Percentiles rank a stretch among this genome's conserved stretches.
phyloP scores from a whole-genome alignment of 306 rosid species.

The Rosa persica region DNA sequence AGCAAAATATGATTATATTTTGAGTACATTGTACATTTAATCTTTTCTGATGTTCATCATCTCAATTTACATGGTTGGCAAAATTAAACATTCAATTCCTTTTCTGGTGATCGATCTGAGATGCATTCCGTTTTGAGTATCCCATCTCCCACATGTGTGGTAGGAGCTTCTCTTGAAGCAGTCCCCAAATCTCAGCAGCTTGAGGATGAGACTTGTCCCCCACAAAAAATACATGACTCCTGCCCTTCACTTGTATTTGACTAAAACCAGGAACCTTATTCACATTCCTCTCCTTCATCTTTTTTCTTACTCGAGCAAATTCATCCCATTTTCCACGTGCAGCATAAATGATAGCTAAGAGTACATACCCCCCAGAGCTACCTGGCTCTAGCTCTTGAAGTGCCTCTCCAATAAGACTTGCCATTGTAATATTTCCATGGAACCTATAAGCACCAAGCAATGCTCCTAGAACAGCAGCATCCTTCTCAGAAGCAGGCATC shows the following conservation, averaged over 20 bases:
- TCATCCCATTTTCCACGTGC: slow-evolving; percentile 44
- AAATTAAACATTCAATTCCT: neutral
- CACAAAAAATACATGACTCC: slow-evolving; percentile 36
- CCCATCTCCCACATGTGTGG: slow-evolving; percentile 44
- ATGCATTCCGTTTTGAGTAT: neutral
- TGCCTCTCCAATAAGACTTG: slow-evolving; percentile 34
- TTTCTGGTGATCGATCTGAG: neutral
- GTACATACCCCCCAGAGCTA: slow-evolving; percentile 37
- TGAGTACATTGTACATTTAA: neutral
- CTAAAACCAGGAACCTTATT: slow-evolving; percentile 48
- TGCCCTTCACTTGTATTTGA: slow-evolving; percentile 43
- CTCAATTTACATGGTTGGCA: neutral
- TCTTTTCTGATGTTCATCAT: neutral
- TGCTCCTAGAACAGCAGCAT: slow-evolving; percentile 46
- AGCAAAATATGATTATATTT: neutral
- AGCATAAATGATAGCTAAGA: slow-evolving; percentile 46
- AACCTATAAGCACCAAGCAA: slow-evolving; percentile 48
- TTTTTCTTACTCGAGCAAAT: slow-evolving; percentile 49
- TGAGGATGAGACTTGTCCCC: slow-evolving; percentile 47
- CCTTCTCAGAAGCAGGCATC: slow-evolving; percentile 43
- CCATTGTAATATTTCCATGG: slow-evolving; percentile 33
- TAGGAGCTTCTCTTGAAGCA: slow-evolving; percentile 44
- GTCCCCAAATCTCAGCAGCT: slow-evolving; percentile 33
- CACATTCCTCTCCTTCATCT: slow-evolving; percentile 47
- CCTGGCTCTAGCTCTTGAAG: slow-evolving; percentile 37